phyloP scores from a whole-genome alignment of 2,329 filamentous ascomycete species.

The Colletotrichum sp. region DNA sequence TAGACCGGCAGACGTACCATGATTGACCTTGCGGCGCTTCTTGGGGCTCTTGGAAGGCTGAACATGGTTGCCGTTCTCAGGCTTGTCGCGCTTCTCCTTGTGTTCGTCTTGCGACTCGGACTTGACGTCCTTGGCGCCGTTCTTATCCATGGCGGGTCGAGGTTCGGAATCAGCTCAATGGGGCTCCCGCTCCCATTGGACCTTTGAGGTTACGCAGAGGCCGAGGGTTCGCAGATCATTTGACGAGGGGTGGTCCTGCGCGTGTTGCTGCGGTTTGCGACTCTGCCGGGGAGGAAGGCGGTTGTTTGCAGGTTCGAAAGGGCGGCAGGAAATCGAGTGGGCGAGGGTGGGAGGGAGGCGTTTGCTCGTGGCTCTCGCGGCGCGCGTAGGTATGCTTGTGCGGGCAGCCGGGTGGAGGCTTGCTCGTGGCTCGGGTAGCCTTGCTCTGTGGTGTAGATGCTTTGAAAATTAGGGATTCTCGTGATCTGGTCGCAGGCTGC shows the following conservation, averaged over 20 bases:
- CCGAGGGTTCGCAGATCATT: slow-evolving; percentile 43
- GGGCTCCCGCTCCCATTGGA: slow-evolving; percentile 46
- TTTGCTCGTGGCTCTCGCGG: not conserved
- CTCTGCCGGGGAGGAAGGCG: not conserved
- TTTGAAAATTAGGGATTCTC: not conserved
- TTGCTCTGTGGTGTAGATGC: not conserved
- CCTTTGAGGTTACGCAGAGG: slow-evolving; percentile 47
- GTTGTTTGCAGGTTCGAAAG: not conserved
- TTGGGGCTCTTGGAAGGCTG: slow-evolving; percentile 64
- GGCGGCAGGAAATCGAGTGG: not conserved
- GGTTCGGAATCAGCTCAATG: slow-evolving; percentile 33
- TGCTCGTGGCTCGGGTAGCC: not conserved
- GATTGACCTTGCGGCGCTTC: slow-evolving; percentile 89
- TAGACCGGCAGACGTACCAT: slow-evolving; percentile 67
- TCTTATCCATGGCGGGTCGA: slow-evolving; percentile 34
- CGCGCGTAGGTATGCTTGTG: not conserved
- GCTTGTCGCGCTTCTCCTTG: slow-evolving; percentile 26
- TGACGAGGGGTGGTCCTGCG: not conserved
- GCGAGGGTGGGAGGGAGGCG: not conserved
- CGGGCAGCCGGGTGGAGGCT: not conserved
- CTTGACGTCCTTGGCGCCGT: slow-evolving; percentile 41
- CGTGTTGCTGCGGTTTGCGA: not conserved
- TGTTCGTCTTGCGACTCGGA: slow-evolving; percentile 41
- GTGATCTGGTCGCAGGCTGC: not conserved
- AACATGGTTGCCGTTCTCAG: slow-evolving; percentile 35